These are phyloP conservation scores for Venturia nashicola DNA, from an alignment of 2,329 filamentous ascomycete genomes.

Conservation along the genomic window DNA sequence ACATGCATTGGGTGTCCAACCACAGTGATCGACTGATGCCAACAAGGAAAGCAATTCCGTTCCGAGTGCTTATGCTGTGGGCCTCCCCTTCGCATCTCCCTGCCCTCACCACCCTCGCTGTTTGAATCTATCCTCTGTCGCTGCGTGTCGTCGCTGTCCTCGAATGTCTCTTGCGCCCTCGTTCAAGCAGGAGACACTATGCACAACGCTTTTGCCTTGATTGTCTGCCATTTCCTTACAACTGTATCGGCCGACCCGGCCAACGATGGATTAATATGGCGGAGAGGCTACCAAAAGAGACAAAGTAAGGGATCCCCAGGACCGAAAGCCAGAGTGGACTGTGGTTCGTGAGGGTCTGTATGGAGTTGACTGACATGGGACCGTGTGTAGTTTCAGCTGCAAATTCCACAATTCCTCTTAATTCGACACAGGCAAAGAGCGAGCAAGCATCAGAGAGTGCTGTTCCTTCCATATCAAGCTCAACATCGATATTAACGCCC, in stretches of 20 bases:
- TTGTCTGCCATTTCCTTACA: not conserved
- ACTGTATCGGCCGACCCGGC: not conserved
- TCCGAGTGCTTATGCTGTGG: not conserved
- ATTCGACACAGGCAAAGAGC: not conserved
- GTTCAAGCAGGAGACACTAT: slow-evolving; percentile 6
- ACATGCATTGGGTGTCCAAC: not conserved
- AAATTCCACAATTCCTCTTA: slow-evolving; percentile 2
- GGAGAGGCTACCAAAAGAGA: not conserved
- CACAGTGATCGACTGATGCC: not conserved
- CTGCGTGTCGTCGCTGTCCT: not conserved
- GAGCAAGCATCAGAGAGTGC: not conserved
- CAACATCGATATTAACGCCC: not conserved
- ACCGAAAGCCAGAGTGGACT: not conserved
- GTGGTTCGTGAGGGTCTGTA: not conserved
- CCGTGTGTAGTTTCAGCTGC: not conserved
- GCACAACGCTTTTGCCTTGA: slow-evolving; percentile 6
- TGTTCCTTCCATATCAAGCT: not conserved
- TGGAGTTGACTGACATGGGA: not conserved
- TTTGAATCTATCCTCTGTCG: not conserved
- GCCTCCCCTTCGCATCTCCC: not conserved
- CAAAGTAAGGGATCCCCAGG: not conserved
- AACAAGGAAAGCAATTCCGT: not conserved
- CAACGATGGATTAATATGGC: not conserved
- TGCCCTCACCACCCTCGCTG: not conserved
- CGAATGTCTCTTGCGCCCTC: slow-evolving; percentile 8